These are phyloP conservation scores for Oryza meyeriana DNA, from an alignment of 176 grass and related monocot genomes.

Conservation along the genomic window DNA sequence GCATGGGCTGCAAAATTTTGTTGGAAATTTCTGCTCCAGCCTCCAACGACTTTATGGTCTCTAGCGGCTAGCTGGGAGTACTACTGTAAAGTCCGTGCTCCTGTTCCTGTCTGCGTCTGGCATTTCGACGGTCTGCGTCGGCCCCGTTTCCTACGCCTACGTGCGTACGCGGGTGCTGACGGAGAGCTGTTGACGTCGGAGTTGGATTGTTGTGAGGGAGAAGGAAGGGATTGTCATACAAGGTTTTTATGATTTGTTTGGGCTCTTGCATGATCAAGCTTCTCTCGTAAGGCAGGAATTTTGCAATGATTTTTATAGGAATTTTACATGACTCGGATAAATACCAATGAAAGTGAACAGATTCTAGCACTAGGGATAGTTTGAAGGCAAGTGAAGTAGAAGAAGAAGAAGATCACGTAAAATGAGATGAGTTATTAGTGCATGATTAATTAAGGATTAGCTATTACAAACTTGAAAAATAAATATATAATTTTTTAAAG, in stretches of 20 bases:
- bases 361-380: too few species aligned
- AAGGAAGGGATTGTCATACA: neutral
- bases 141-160: neutral
- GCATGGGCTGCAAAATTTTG: neutral
- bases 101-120: neutral
- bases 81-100: neutral
- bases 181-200: neutral
- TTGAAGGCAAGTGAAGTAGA: too few species aligned
- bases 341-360: too few species aligned
- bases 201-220: neutral
- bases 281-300: too few species aligned
- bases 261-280: too few species aligned
- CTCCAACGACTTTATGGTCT: neutral
- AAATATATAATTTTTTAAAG: too few species aligned
- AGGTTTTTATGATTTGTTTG: neutral
- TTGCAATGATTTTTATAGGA: too few species aligned
- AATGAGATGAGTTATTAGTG: too few species aligned
- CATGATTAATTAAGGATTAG: too few species aligned
- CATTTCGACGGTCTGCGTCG: conserved; percentile 7
- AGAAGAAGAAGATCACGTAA: too few species aligned
- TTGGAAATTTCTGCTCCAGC: neutral
- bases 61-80: neutral
- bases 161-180: neutral
- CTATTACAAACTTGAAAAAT: too few species aligned
- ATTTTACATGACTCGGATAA: too few species aligned